phyloP scores from a whole-genome alignment of 352 stramenopile species.

The Pythium phragmiticola region DNA sequence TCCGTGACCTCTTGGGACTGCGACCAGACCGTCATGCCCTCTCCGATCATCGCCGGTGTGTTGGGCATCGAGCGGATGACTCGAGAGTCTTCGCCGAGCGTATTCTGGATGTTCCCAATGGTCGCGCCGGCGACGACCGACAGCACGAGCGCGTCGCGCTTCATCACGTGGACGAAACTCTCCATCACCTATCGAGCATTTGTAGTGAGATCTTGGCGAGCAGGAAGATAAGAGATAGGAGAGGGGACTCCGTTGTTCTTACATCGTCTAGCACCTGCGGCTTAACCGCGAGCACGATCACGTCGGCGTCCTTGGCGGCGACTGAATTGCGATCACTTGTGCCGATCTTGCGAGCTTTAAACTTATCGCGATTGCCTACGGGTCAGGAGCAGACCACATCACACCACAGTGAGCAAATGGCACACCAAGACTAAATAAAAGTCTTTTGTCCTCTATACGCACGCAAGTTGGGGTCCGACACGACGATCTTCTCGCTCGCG shows the following conservation, averaged over 20 bases:
- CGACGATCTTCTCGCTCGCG: conserved; percentile 61
- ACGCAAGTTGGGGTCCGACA: conserved; percentile 66
- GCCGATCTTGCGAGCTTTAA: conserved; percentile 48
- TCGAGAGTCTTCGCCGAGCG: conserved; percentile 57
- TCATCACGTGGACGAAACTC: conserved; percentile 55
- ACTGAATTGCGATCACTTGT: conserved; percentile 62
- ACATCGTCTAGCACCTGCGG: conserved; percentile 92
- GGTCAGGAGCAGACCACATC: background rate
- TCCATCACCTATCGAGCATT: conserved; percentile 45
- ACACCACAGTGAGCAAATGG: background rate
- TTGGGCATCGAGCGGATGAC: conserved; percentile 96
- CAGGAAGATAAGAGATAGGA: background rate
- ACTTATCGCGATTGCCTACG: conserved; percentile 61
- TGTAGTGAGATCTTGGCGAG: background rate
- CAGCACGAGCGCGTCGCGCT: conserved; percentile 65
- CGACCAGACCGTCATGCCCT: conserved; percentile 95
- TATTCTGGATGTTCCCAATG: conserved; percentile 67
- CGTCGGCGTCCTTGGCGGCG: conserved; percentile 77
- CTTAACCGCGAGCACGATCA: conserved; percentile 94
- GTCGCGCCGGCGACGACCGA: conserved; percentile 84
- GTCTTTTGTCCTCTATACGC: background rate
- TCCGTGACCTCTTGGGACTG: conserved; percentile 73
- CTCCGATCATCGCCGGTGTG: conserved; percentile 93
- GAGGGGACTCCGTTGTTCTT: conserved; percentile 2
- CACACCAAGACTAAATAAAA: background rate